phyloP scores from a whole-genome alignment of 306 rosid genomes.

The Sophora flavescens region DNA sequence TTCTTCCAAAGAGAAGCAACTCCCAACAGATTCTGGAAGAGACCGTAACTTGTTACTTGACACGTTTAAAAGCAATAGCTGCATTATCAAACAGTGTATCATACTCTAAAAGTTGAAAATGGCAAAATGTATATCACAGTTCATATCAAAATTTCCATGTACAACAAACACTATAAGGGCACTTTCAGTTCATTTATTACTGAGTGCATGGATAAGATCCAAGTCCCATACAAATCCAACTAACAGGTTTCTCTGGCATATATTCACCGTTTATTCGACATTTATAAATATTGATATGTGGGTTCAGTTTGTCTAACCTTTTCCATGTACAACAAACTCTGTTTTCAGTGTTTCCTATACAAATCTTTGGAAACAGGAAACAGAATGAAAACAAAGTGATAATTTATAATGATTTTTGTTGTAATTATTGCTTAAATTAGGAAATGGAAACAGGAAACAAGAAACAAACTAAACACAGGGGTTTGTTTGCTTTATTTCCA shows the following conservation, averaged over 20 bases:
- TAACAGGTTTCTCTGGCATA: conserved; percentile 6
- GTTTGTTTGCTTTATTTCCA: no score
- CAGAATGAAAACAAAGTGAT: no score
- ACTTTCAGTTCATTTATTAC: conserved; percentile 16
- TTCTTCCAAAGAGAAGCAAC: conserved; percentile 97
- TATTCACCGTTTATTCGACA: not conserved
- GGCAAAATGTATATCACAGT: conserved; percentile 17
- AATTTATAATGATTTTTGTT: no score
- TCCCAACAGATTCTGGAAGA: conserved; percentile 95
- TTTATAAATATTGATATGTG: no score
- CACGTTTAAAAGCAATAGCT: conserved; percentile 83
- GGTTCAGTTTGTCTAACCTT: no score
- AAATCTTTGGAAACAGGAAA: no score
- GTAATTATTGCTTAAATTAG: no score
- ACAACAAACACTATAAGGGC: conserved; percentile 11
- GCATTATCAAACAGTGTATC: conserved; percentile 57
- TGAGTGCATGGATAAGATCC: conserved; percentile 16
- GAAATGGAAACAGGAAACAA: no score
- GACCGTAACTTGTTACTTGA: conserved; percentile 81
- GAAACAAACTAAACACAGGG: no score
- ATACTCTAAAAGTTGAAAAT: conserved; percentile 45
- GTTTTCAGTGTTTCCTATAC: no score
- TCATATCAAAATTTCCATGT: conserved; percentile 1
- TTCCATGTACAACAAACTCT: no score
- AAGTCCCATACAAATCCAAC: conserved; percentile 35